A percentile compares a stretch with the other conserved stretches of the same genome.
Evolutionary conservation across 768 basidiomycete species (phyloP).

Genomic region (Phaffia australis): DNA sequence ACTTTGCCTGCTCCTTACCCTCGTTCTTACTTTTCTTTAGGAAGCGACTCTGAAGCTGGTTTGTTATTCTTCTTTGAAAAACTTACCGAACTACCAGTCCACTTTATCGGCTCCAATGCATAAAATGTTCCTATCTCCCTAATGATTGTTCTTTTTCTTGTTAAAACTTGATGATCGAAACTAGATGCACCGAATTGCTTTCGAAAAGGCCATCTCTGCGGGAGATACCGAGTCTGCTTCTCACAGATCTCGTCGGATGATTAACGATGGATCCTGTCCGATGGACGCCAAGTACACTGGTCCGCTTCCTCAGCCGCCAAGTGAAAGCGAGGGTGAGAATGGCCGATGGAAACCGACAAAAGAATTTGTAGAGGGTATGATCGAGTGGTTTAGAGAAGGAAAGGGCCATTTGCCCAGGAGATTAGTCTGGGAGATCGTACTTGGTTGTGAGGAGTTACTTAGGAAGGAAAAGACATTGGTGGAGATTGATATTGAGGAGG

Average conservation of each 20-base stretch:
- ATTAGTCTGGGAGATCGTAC: slow-evolving; percentile 89
- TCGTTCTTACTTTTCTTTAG: slow-evolving; percentile 1
- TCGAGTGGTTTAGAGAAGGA: slow-evolving; percentile 86
- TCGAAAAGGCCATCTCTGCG: slow-evolving; percentile 89
- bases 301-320: slow-evolving; percentile 50
- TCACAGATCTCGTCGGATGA: slow-evolving; percentile 64
- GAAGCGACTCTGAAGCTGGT: slow-evolving; percentile 81
- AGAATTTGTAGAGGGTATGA: slow-evolving; percentile 73
- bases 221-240: slow-evolving; percentile 78
- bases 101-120: too few species aligned
- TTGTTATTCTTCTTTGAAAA: slow-evolving; percentile 42
- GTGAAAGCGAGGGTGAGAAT: slow-evolving; percentile 41
- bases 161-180: not conserved
- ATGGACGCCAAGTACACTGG: slow-evolving; percentile 64
- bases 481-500: slow-evolving; percentile 60
- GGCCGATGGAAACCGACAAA: slow-evolving; percentile 53
- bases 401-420: slow-evolving; percentile 69
- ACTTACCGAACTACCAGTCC: too few species aligned
- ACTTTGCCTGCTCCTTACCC: not conserved
- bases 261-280: slow-evolving; percentile 67
- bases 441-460: slow-evolving; percentile 70
- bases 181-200: slow-evolving; percentile 50
- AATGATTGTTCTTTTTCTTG: not conserved
- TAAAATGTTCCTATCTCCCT: not conserved
- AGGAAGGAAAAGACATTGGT: slow-evolving; percentile 70